phyloP scores from a whole-genome alignment of 495 filamentous ascomycete species.

The Lichina pygmaea region DNA sequence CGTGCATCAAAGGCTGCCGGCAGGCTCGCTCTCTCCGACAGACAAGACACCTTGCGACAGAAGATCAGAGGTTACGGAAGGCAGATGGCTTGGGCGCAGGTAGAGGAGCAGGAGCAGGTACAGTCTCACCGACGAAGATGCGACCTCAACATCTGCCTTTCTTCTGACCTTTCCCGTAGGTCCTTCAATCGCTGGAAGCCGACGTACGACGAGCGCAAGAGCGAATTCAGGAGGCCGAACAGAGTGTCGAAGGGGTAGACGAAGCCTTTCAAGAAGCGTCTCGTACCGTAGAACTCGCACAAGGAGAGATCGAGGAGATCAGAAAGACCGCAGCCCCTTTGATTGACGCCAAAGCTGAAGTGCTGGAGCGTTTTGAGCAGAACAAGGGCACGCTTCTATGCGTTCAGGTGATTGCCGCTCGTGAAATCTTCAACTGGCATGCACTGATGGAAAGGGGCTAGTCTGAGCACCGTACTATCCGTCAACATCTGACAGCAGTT shows the following conservation, averaged over 20 bases:
- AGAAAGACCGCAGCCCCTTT: conserved; percentile 8
- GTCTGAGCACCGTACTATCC: conserved; percentile 24
- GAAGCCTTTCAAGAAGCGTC: conserved; percentile 11
- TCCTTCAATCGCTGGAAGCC: conserved; percentile 11
- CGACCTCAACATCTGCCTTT: no score
- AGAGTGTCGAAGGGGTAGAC: conserved; percentile 15
- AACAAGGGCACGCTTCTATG: conserved; percentile 14
- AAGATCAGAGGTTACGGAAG: conserved; percentile 21
- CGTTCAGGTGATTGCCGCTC: not conserved
- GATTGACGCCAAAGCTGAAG: conserved; percentile 14
- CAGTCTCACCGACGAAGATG: not conserved
- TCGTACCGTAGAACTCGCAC: conserved; percentile 4
- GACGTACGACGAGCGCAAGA: conserved; percentile 12
- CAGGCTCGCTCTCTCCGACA: conserved; percentile 28
- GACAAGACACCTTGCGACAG: conserved; percentile 25
- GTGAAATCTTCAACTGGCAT: conserved; percentile 3
- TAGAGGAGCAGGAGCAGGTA: conserved; percentile 26
- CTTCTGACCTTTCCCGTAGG: not conserved
- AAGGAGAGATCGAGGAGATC: conserved; percentile 2
- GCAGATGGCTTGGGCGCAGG: conserved; percentile 51
- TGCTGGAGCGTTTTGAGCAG: conserved; percentile 15
- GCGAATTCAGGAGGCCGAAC: conserved; percentile 16
- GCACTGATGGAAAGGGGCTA: conserved; percentile 4
- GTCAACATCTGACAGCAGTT: conserved; percentile 18
- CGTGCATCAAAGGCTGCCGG: conserved; percentile 19